Percentiles rank a stretch among this genome's conserved stretches.
Evolutionary conservation across 306 rosid genomes (phyloP).

Genomic region (Vigna trinervia): DNA sequence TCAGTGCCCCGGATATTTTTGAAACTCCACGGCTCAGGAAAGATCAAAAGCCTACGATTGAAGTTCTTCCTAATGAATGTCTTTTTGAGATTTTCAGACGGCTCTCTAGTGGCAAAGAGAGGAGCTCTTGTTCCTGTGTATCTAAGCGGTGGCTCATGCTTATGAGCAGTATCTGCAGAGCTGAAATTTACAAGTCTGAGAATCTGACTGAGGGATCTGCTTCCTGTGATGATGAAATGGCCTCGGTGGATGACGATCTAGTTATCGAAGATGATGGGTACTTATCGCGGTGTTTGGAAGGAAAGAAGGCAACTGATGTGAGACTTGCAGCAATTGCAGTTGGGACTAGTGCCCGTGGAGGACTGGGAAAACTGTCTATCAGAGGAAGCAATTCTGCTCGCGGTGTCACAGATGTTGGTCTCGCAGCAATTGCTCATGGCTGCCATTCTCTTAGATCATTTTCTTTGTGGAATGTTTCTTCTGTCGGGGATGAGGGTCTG

Average conservation of each 20-base stretch:
- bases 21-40: not conserved
- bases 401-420: not conserved
- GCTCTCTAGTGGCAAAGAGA: conserved; percentile 10
- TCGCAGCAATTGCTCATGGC: conserved; percentile 2
- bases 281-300: conserved; percentile 4
- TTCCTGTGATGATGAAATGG: conserved; percentile 2
- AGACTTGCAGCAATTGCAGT: conserved; percentile 18
- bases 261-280: not conserved
- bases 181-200: not conserved
- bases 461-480: conserved; percentile 17
- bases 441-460: conserved; percentile 17
- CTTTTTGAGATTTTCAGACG: conserved; percentile 20
- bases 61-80: conserved; percentile 14
- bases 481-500: conserved; percentile 3
- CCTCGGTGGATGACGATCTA: not conserved
- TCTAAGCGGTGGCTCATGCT: conserved; percentile 23
- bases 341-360: conserved; percentile 6
- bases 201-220: not conserved
- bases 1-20: not conserved
- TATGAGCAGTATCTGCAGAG: not conserved
- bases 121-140: conserved; percentile 6
- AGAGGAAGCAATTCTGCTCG: conserved; percentile 8
- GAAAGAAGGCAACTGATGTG: conserved; percentile 22
- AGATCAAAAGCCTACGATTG: conserved; percentile 9
- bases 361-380: conserved; percentile 3